Base-by-base conservation (phyloP, 495 filamentous ascomycete species). In the Penicillium longicatenatum region DNA sequence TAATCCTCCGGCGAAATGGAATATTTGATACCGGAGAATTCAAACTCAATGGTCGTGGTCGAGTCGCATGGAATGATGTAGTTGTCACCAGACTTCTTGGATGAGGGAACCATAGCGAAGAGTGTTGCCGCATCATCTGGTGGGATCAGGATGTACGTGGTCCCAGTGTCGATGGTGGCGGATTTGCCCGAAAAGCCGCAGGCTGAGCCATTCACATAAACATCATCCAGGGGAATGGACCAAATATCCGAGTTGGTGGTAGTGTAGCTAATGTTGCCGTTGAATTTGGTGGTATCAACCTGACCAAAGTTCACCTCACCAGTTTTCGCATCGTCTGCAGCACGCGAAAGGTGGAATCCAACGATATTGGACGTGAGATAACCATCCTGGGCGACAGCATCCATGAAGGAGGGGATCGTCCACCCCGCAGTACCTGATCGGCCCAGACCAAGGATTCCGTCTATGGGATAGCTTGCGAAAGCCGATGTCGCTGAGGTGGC, bases 371-470 rank as follows among this genome's bases (percentile, higher is more conserved):
- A 72, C 9, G 79, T 59, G 46, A 95, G 74, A 3, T 81, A 50
- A 29, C 82, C 80, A n/a, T 82, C 72, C 4, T 80, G 60, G n/a
- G 73, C 75, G 21, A 93, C 74, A 24, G 74, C 64, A 35, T 85
- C 80, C 73, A 93, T 80, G 61, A 92, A 84, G 1, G 82, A 86
- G 29, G 85, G 80, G 9, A 78, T 77, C 11, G 71, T 69, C 61
- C 76, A 77, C 7, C 69, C 70, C 35, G 56, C 71, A 37, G 63
- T 75, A 63, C 58, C 72, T 50, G 71, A 75, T 61, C 72, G 85
- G 8, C 86, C 86, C n/a, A 95, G 73, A 7, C 89, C 91, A 6
- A 95, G 71, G 48, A 96, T 94, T n/a, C 91, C 91, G 65, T 96
- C 91, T 60, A 94, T 88, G 17, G 90, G 87, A 63, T 92, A 94